These are phyloP conservation scores for Ilex asprella DNA, from an alignment of 257 asterid species.

Conservation along the genomic window DNA sequence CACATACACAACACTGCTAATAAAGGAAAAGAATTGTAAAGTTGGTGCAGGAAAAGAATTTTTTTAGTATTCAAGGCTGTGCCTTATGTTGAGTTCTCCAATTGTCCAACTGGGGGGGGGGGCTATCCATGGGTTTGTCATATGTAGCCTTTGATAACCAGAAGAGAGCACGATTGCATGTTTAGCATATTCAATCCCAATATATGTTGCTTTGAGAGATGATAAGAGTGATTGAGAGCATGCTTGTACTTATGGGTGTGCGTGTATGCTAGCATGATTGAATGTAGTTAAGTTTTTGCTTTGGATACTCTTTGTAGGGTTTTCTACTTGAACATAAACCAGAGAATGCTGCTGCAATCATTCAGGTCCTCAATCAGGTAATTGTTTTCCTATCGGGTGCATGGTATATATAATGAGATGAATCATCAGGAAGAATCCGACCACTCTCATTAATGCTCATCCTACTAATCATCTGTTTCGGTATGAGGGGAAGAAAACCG, in stretches of 20 bases:
- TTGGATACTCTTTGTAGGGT: constrained; percentile 45
- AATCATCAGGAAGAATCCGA: too few relatives aligned
- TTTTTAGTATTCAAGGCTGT: too few relatives aligned
- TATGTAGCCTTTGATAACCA: not conserved
- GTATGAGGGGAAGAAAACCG: too few relatives aligned
- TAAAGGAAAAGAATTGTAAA: too few relatives aligned
- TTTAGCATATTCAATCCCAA: not conserved
- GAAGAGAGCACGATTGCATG: not conserved
- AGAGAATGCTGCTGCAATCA: constrained; percentile 64
- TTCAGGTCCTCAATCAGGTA: constrained; percentile 70
- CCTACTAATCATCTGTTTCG: too few relatives aligned
- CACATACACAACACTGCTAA: too few relatives aligned
- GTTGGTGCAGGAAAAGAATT: too few relatives aligned
- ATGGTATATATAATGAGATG: too few relatives aligned
- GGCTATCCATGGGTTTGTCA: not conserved
- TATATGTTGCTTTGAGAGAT: not conserved
- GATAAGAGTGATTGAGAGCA: not conserved
- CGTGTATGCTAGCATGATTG: constrained; percentile 1
- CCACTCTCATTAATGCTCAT: too few relatives aligned
- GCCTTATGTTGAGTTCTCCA: too few relatives aligned
- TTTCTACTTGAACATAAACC: constrained; percentile 71
- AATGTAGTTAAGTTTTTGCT: not conserved
- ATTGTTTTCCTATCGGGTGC: not conserved
- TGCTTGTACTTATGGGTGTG: not conserved
- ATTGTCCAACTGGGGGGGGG: too few relatives aligned